Conservation (phyloP, 257 asterid species). For the Lavandula angustifolia region DNA sequence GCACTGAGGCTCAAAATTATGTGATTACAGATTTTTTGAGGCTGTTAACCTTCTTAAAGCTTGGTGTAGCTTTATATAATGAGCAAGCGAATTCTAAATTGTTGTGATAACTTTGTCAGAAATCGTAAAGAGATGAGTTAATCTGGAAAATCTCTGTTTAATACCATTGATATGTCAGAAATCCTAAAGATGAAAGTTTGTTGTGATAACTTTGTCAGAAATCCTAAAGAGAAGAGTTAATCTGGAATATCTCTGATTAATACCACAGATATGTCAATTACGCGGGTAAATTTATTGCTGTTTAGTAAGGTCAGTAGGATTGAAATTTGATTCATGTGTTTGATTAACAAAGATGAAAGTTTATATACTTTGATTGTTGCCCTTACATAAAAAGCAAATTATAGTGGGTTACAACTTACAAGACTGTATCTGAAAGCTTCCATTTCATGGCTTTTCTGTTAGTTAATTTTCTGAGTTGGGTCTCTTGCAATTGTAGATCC, state of each 20-base stretch:
- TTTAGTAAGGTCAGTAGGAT: slow-evolving; percentile 6
- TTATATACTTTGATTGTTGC: slow-evolving; percentile 8
- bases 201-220: slow-evolving; percentile 1
- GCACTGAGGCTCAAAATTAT: background rate
- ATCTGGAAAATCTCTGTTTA: background rate
- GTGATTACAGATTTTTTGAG: background rate
- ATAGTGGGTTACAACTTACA: background rate
- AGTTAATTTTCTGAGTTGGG: background rate
- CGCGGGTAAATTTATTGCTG: background rate
- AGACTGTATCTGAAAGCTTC: background rate
- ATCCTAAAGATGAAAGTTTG: background rate
- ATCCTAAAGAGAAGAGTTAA: slow-evolving; percentile 2
- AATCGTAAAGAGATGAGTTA: slow-evolving; percentile 4
- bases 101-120: background rate
- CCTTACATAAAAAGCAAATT: background rate
- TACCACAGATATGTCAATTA: background rate
- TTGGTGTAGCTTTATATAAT: background rate
- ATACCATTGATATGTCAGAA: background rate
- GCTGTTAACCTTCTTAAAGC: slow-evolving; percentile 12
- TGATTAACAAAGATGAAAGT: slow-evolving; percentile 12
- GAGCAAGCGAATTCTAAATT: background rate
- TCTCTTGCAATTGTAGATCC: slow-evolving; percentile 18
- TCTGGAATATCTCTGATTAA: background rate
- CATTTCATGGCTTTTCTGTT: slow-evolving; percentile 1
- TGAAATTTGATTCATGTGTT: slow-evolving; percentile 8